phyloP scores from a whole-genome alignment of 1,284 basidiomycete species.

The Psilocybe mexicana region DNA sequence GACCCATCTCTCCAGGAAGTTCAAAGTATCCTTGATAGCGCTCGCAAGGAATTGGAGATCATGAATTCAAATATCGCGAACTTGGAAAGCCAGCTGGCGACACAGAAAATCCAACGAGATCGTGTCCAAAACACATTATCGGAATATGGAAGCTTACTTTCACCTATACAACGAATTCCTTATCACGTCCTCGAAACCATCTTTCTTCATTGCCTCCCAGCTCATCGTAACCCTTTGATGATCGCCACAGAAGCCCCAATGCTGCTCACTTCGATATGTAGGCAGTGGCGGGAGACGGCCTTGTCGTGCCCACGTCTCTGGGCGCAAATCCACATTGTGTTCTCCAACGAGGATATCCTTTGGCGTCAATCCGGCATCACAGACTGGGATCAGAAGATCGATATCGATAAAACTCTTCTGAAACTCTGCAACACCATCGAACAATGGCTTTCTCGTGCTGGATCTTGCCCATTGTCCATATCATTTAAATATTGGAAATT shows the following conservation, averaged over 20 bases:
- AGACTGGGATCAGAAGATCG: too few species aligned
- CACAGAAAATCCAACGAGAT: too few species aligned
- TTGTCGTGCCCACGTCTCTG: constrained; percentile 1
- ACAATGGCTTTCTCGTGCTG: neutral
- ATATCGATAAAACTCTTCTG: too few species aligned
- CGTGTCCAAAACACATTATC: too few species aligned
- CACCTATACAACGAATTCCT: neutral
- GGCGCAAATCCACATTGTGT: neutral
- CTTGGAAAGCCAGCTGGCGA: too few species aligned
- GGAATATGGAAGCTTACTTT: too few species aligned
- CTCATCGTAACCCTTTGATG: neutral
- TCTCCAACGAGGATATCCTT: neutral
- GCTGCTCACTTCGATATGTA: neutral
- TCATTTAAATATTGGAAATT: neutral
- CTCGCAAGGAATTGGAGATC: too few species aligned
- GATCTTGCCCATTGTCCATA: neutral
- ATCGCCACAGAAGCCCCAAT: neutral
- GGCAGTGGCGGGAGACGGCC: neutral
- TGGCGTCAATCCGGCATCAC: too few species aligned
- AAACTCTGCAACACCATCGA: neutral
- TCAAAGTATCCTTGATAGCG: too few species aligned
- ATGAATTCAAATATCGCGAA: too few species aligned
- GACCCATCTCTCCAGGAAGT: too few species aligned
- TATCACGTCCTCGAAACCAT: neutral
- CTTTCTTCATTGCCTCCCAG: neutral